Conservation (phyloP, 73 alveolate species). For the Paramecium pentaurelia region DNA sequence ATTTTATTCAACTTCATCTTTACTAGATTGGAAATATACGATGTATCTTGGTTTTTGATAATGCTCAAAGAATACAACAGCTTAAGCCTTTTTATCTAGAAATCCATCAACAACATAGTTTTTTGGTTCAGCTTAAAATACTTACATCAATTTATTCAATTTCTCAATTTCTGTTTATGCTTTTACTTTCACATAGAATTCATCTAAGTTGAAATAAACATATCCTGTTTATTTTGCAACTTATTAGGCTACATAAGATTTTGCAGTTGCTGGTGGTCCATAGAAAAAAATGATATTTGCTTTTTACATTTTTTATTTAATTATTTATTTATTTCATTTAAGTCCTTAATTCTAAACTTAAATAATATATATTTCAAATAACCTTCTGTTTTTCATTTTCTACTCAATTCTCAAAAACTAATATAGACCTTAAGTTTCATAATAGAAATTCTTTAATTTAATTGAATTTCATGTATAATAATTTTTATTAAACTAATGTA, state of each 20-base stretch:
- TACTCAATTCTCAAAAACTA: not conserved
- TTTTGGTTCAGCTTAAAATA: not conserved
- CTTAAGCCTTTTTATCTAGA: constrained; percentile 21
- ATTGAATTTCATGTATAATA: too few relatives aligned
- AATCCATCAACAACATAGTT: constrained; percentile 46
- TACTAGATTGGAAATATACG: constrained; percentile 17
- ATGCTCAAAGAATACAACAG: constrained; percentile 29
- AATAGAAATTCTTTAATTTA: not conserved
- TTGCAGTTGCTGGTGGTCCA: constrained; percentile 45
- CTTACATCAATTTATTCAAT: constrained; percentile 1
- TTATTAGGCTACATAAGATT: constrained; percentile 34
- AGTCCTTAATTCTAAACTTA: not conserved
- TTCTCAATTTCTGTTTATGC: constrained; percentile 2
- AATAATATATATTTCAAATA: not conserved
- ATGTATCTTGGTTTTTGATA: constrained; percentile 41
- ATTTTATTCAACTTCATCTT: constrained; percentile 46
- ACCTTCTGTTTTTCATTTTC: not conserved
- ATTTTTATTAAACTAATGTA: too few relatives aligned
- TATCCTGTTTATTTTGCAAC: constrained; percentile 28
- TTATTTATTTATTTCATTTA: not conserved
- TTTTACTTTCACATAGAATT: not conserved
- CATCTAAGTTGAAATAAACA: not conserved
- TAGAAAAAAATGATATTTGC: constrained; percentile 29
- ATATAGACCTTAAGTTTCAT: not conserved
- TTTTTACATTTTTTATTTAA: not conserved